Base-by-base conservation (phyloP, 768 basidiomycete species). In the Panus rudis region DNA sequence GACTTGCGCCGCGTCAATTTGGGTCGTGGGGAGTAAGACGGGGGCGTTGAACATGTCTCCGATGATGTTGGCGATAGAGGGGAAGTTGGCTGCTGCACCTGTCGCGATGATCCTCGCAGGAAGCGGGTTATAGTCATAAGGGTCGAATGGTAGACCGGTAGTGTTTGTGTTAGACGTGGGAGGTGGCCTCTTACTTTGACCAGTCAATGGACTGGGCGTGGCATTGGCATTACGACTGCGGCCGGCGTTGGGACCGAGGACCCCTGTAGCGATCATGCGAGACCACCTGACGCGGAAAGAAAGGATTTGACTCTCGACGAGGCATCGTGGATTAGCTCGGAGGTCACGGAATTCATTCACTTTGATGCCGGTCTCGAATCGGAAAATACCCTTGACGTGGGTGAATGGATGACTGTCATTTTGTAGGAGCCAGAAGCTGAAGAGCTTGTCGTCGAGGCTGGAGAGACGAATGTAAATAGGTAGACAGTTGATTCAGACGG, bases 361-460 rank as follows among this genome's bases (percentile, higher is more conserved):
- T 59, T 89, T 87, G 61, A 91, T 74, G 16, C 89, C 89, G 0
- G 82, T 89, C 60, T 92, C 89, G 62, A 92, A 91, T 16, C 89
- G 81, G 64, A 76, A 88, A 47, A 89, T 86, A 8, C 89, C 89
- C 56, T 90, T 88, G 45, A 86, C 83, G 33, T 84, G 83, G 0
- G 84, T 77, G 41, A 79, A 72, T 1, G 88, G 86, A 57, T 73
- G 81, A 39, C 73, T 74, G 52, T 91, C 89, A 19, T 76, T 78
- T 61, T 91, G 88, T 13, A 91, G 70, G 48, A 87, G 72, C 84
- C 86, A 92, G 69, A 90, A 92, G 46, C 83, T 83, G 63, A 92
- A 92, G 2, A 92, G 75, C 57, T 92, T 92, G 67, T 92, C 88
- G 54, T 92, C 90, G 40, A 92, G 77, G n/a, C 87, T 89, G 49